Conservation (phyloP, 2,329 filamentous ascomycete species). For the Paecilomyces sp. region DNA sequence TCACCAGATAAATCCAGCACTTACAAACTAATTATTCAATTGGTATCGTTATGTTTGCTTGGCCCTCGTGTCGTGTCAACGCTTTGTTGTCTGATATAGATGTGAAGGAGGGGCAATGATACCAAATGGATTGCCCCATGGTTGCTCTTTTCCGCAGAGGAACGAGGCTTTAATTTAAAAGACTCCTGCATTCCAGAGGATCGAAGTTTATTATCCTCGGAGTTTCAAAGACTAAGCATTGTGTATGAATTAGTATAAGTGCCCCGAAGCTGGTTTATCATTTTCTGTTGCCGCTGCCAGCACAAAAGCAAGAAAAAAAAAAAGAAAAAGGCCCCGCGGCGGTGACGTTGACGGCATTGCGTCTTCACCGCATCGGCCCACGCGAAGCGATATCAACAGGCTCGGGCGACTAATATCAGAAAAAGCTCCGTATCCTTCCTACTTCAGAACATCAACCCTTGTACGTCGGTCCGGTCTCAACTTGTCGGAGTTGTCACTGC, state of each 20-base stretch:
- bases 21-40: no score
- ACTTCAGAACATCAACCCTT: background rate
- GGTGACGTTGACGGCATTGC: conserved; percentile 13
- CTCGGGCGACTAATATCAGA: background rate
- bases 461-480: conserved; percentile 15
- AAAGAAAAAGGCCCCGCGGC: conserved; percentile 10
- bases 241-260: background rate
- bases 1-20: no score
- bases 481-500: conserved; percentile 1
- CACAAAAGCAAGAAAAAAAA: background rate
- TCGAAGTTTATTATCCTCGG: background rate
- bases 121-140: background rate
- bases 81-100: background rate
- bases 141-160: background rate
- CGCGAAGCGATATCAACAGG: background rate
- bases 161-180: background rate
- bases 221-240: background rate
- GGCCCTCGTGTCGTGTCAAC: background rate
- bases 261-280: no score
- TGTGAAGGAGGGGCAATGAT: background rate
- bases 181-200: background rate
- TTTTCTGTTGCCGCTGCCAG: background rate
- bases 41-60: background rate
- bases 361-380: conserved; percentile 17
- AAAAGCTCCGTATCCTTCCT: background rate